Evolutionary conservation across 2,329 filamentous ascomycete species (phyloP).

Genomic region (Aschersonia sp.): DNA sequence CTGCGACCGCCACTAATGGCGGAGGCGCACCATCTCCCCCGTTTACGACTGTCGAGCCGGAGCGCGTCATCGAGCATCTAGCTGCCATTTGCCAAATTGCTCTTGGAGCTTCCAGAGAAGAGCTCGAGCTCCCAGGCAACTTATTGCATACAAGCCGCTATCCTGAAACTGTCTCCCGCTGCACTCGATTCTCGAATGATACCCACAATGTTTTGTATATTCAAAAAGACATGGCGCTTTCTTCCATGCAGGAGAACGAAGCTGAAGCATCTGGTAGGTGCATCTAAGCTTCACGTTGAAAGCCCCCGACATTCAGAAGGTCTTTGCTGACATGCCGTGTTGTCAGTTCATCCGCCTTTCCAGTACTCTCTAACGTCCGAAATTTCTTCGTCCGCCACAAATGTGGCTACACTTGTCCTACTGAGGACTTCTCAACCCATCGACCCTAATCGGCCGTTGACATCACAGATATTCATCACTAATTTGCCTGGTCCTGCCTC

Average conservation of each 20-base stretch:
- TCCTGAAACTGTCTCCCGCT: constrained; percentile 72
- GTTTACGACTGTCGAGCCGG: constrained; percentile 50
- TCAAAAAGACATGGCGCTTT: constrained; percentile 60
- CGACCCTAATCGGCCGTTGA: constrained; percentile 68
- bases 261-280: constrained; percentile 27
- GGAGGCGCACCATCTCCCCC: constrained; percentile 26
- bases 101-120: constrained; percentile 59
- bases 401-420: constrained; percentile 73
- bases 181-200: constrained; percentile 79
- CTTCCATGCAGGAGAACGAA: constrained; percentile 36
- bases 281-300: background rate
- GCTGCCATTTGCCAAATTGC: constrained; percentile 56
- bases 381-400: constrained; percentile 65
- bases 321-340: background rate
- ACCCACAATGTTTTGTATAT: constrained; percentile 80
- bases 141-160: constrained; percentile 61
- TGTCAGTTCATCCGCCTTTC: constrained; percentile 37
- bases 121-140: constrained; percentile 70
- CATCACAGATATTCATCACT: constrained; percentile 81
- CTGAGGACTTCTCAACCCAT: constrained; percentile 83
- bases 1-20: constrained; percentile 23
- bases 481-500: constrained; percentile 76
- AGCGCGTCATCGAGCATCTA: constrained; percentile 57
- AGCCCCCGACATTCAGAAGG: background rate
- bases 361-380: constrained; percentile 72